Evolutionary conservation across 192 early-diverging fungal genomes (phyloP), one percentile per base, ranked within the genome.

Genomic region (Backusella luteola): DNA sequence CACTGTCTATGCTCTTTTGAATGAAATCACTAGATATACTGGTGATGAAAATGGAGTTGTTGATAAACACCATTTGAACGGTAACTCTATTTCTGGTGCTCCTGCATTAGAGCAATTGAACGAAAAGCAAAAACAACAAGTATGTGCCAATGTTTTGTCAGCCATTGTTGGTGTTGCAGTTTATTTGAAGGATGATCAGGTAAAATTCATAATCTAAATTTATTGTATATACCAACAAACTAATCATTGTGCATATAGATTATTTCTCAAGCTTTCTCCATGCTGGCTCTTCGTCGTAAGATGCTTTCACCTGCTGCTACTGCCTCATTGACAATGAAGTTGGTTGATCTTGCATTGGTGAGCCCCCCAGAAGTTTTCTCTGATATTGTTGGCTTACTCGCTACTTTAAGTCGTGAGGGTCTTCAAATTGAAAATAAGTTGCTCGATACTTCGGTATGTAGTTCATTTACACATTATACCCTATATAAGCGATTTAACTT

Each of bases 221-320:
- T 63, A 1, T 32, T 19, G 11, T 34, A 53, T 19, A 59, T 36
- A 38, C 14, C 21, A 32, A 73, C 21, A 14, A 29, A 9, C 34
- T 32, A 63, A 71, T 12, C 17, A 15, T 39, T 12, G 9, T 34
- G 6, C 34, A 21, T 8, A n/a, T 34, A 89, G 89, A 89, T 89
- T 69, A 89, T 90, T 0, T 84, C 87, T 6, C 76, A 85, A 73
- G 88, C 87, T 36, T 87, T 91, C 17, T 90, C 90, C 15, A 90
- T 91, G 85, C 78, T 94, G 74, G 71, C 89, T 52, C 88, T 88
- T 75, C 88, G 91, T 52, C 86, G 90, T 66, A 87, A 88, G 56
- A 85, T 87, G 42, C 72, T 84, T 39, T 83, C 83, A 49, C 74
- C 84, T 3, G 81, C 85, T 26, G 73, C 91, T 49, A 84, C 78